Percentiles rank a stretch among this genome's conserved stretches.
Conservation (phyloP, 2,329 filamentous ascomycete genomes). For the Westerdykella ornata region DNA sequence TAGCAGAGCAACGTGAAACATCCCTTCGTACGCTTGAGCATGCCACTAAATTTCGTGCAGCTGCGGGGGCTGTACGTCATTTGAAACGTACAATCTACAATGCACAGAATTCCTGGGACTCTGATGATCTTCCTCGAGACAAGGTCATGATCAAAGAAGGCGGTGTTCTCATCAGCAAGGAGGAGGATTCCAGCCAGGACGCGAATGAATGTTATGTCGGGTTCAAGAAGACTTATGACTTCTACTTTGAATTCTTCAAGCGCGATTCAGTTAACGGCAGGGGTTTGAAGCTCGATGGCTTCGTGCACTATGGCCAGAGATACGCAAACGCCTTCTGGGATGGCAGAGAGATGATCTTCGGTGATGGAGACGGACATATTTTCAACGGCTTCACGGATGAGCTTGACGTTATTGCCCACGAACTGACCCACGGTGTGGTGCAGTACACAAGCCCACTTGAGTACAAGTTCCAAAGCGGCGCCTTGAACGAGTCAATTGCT, state of each 20-base stretch:
- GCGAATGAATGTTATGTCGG: slow-evolving; percentile 50
- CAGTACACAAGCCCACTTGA: slow-evolving; percentile 47
- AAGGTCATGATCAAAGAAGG: too few relatives aligned
- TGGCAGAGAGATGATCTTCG: slow-evolving; percentile 50
- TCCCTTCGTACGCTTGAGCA: too few relatives aligned
- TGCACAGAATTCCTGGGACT: too few relatives aligned
- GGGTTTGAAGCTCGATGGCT: slow-evolving; percentile 46
- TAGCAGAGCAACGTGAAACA: too few relatives aligned
- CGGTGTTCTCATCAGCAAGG: too few relatives aligned
- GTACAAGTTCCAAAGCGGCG: slow-evolving; percentile 49
- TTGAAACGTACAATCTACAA: too few relatives aligned
- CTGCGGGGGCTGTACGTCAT: too few relatives aligned
- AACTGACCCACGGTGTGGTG: slow-evolving; percentile 52
- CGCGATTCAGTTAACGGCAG: slow-evolving; percentile 50
- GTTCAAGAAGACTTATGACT: slow-evolving; percentile 45
- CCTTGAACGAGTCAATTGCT: slow-evolving; percentile 52
- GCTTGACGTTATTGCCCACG: slow-evolving; percentile 53
- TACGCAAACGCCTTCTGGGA: slow-evolving; percentile 55
- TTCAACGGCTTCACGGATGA: slow-evolving; percentile 48
- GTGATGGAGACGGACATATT: slow-evolving; percentile 47
- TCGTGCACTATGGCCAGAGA: slow-evolving; percentile 53
- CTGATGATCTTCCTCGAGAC: too few relatives aligned
- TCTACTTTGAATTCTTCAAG: slow-evolving; percentile 46
- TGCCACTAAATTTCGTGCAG: too few relatives aligned
- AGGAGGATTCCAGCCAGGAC: too few relatives aligned